These are phyloP conservation scores for Apophysomyces ossiformis DNA, from an alignment of 371 early-diverging fungal genomes.

Conservation along the genomic window DNA sequence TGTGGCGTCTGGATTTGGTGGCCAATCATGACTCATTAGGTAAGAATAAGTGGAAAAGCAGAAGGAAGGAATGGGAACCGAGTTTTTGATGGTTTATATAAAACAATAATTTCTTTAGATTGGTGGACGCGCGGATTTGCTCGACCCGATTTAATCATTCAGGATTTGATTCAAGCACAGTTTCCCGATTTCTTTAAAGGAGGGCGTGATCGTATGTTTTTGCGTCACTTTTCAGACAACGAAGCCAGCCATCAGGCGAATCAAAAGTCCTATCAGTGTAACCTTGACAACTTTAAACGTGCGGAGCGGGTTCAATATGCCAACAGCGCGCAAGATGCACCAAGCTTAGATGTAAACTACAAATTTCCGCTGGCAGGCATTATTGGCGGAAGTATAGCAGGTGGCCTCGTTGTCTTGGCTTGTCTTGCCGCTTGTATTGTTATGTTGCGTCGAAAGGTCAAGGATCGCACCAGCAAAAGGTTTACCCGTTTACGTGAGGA, in stretches of 20 bases:
- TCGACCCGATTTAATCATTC: constrained; percentile 36
- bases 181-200: constrained; percentile 33
- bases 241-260: constrained; percentile 14
- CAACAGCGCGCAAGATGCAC: constrained; percentile 4
- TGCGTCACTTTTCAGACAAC: constrained; percentile 29
- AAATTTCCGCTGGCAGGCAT: constrained; percentile 5
- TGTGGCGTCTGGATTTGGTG: constrained; percentile 34
- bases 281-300: constrained; percentile 9
- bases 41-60: constrained; percentile 15
- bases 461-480: constrained; percentile 11
- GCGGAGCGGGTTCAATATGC: constrained; percentile 6
- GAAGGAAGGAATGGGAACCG: neutral
- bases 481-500: constrained; percentile 9
- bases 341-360: neutral
- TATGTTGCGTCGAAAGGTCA: constrained; percentile 10
- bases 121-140: constrained; percentile 36
- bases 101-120: constrained; percentile 22
- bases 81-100: neutral
- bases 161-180: constrained; percentile 38
- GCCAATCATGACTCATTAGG: constrained; percentile 29
- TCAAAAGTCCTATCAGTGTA: constrained; percentile 9
- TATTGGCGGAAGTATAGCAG: constrained; percentile 6
- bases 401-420: constrained; percentile 7
- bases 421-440: constrained; percentile 8
- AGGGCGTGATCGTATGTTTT: constrained; percentile 25